Evolutionary conservation across 495 filamentous ascomycete species (phyloP).

Genomic region (Aspergillus sclerotioniger): DNA sequence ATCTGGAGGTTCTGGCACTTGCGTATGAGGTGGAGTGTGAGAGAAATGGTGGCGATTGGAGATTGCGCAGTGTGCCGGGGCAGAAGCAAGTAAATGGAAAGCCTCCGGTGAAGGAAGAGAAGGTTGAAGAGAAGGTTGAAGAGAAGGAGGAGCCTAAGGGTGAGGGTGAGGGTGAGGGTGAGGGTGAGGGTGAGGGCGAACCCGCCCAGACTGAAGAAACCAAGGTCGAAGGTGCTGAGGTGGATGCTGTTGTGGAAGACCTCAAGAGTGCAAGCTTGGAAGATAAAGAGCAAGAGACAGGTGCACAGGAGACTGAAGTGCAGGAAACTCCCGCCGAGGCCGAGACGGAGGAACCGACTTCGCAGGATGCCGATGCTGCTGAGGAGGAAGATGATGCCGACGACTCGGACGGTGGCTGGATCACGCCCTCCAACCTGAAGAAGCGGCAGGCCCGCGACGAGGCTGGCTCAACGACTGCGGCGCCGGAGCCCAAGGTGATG

Average conservation of each 20-base stretch:
- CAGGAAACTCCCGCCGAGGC: conserved; percentile 1
- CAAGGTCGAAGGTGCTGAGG: conserved; percentile 14
- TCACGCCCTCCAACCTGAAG: conserved; percentile 89
- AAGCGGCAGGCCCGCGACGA: conserved; percentile 72
- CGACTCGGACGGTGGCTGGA: conserved; percentile 77
- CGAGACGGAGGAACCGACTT: conserved; percentile 2
- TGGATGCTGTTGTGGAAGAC: conserved; percentile 32
- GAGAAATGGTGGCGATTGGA: conserved; percentile 78
- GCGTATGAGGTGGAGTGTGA: conserved; percentile 90
- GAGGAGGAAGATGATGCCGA: conserved; percentile 47
- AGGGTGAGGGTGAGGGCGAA: conserved; percentile 7
- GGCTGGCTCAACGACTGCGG: conserved; percentile 43
- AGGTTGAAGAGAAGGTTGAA: conserved; percentile 30
- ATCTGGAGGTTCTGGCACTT: conserved; percentile 85
- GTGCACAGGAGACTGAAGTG: conserved; percentile 4
- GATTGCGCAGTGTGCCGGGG: conserved; percentile 70
- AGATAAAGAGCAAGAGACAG: conserved; percentile 19
- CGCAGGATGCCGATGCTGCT: conserved; percentile 23
- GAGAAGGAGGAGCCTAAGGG: conserved; percentile 8
- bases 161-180: conserved; percentile 3
- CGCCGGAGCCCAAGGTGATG: conserved; percentile 59
- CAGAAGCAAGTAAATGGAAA: conserved; percentile 75
- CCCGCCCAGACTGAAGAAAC: conserved; percentile 10
- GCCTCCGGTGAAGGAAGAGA: conserved; percentile 48
- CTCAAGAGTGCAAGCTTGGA: conserved; percentile 28